phyloP scores from a whole-genome alignment of 2,329 filamentous ascomycete species.

The Arachnomyces sp. region DNA sequence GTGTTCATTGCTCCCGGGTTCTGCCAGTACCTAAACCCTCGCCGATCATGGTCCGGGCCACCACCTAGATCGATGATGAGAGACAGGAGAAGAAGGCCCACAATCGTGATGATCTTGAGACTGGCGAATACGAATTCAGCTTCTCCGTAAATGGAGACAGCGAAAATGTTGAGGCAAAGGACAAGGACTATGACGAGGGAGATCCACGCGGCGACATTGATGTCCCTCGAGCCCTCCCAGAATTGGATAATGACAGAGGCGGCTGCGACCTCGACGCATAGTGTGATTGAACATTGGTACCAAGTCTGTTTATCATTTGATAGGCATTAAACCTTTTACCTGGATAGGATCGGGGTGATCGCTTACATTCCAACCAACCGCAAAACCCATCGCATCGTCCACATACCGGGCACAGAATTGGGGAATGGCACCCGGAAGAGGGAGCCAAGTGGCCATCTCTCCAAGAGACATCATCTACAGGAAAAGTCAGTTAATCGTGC shows the following conservation, averaged over 20 bases:
- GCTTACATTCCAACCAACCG: conserved; percentile 42
- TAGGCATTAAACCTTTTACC: conserved; percentile 3
- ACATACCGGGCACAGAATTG: conserved; percentile 35
- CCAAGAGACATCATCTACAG: conserved; percentile 35
- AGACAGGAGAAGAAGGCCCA: conserved; percentile 37
- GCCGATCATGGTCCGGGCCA: conserved; percentile 47
- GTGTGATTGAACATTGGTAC: conserved; percentile 25
- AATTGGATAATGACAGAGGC: conserved; percentile 55
- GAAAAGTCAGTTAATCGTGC: background rate
- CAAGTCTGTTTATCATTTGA: conserved; percentile 22
- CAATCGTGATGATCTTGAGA: conserved; percentile 43
- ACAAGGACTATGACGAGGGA: conserved; percentile 52
- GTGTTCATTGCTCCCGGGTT: conserved; percentile 60
- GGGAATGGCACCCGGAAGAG: conserved; percentile 41
- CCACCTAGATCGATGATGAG: conserved; percentile 57
- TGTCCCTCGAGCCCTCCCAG: conserved; percentile 40
- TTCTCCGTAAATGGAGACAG: conserved; percentile 42
- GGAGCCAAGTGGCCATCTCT: conserved; percentile 43
- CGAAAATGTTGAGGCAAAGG: conserved; percentile 53
- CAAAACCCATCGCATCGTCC: conserved; percentile 43
- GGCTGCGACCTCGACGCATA: conserved; percentile 52
- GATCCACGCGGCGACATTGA: conserved; percentile 33
- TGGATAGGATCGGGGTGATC: background rate
- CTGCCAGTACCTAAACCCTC: conserved; percentile 63
- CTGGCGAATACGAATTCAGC: conserved; percentile 46